phyloP scores from a whole-genome alignment of 345 rosid species.

The Erodium maritimum region DNA sequence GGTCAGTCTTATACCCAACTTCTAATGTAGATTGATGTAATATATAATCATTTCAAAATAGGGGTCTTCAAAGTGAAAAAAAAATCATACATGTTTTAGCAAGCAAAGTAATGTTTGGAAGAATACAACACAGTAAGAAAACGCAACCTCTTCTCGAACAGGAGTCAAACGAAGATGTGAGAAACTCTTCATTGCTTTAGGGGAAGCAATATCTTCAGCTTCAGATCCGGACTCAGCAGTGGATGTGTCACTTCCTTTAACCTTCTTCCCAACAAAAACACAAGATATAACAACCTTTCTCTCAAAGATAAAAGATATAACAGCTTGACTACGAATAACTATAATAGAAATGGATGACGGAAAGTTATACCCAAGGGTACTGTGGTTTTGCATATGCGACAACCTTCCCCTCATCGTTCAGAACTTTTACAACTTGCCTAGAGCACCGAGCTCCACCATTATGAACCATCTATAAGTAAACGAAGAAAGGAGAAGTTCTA shows the following conservation, averaged over 20 bases:
- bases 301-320: background rate
- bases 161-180: slow-evolving; percentile 88
- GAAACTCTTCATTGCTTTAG: slow-evolving; percentile 73
- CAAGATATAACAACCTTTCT: too few species aligned
- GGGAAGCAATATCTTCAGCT: slow-evolving; percentile 85
- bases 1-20: too few species aligned
- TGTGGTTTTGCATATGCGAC: slow-evolving; percentile 87
- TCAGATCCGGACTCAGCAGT: slow-evolving; percentile 99
- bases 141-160: slow-evolving; percentile 90
- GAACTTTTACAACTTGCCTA: slow-evolving; percentile 84
- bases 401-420: slow-evolving; percentile 81
- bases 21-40: too few species aligned
- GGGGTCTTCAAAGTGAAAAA: too few species aligned
- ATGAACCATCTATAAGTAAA: slow-evolving; percentile 63
- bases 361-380: slow-evolving; percentile 48
- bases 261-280: slow-evolving; percentile 26
- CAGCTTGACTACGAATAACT: background rate
- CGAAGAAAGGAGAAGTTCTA: slow-evolving; percentile 7
- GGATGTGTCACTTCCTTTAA: slow-evolving; percentile 93
- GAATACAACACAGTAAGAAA: background rate
- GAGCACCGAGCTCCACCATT: slow-evolving; percentile 63
- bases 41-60: too few species aligned
- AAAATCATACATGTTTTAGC: background rate
- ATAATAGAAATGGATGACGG: background rate
- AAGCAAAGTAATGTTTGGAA: background rate